phyloP scores from a whole-genome alignment of 495 filamentous ascomycete genomes.

The Chaetomium tenue region DNA sequence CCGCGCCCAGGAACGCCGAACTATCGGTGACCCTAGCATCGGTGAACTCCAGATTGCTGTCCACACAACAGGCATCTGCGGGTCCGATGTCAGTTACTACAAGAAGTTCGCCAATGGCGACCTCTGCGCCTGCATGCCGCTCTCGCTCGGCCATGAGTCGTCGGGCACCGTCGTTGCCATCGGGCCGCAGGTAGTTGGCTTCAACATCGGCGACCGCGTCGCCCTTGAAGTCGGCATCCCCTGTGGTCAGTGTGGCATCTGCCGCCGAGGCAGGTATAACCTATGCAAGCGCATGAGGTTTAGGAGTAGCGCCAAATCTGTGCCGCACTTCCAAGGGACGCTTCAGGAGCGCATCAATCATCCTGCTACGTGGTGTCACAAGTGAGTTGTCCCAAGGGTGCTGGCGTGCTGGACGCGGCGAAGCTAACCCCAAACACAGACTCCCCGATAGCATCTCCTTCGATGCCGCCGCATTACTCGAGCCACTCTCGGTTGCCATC shows the following conservation, averaged over 20 bases:
- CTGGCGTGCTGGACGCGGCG: not conserved
- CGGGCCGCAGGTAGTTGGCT: conserved; percentile 54
- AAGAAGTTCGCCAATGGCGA: conserved; percentile 80
- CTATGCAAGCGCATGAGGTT: conserved; percentile 83
- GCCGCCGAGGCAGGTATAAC: conserved; percentile 78
- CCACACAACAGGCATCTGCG: conserved; percentile 75
- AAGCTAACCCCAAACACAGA: conserved; percentile 40
- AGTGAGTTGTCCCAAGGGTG: conserved; percentile 41
- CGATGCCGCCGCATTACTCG: conserved; percentile 75
- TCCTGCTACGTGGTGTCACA: conserved; percentile 73
- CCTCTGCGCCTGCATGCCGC: conserved; percentile 68
- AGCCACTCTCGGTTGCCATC: conserved; percentile 82
- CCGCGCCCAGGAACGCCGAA: conserved; percentile 45
- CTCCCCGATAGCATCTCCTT: conserved; percentile 71
- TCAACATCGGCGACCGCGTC: conserved; percentile 72
- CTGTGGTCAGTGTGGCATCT: conserved; percentile 71
- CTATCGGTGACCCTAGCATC: conserved; percentile 45
- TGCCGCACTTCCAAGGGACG: conserved; percentile 87
- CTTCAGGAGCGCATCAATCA: conserved; percentile 87
- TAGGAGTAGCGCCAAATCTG: conserved; percentile 76
- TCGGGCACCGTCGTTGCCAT: conserved; percentile 66
- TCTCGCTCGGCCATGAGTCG: conserved; percentile 78
- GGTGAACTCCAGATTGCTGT: conserved; percentile 72
- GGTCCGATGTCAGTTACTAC: conserved; percentile 84
- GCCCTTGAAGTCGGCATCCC: conserved; percentile 84